These are phyloP conservation scores for Dothideomycetes sp. DNA, from an alignment of 2,329 filamentous ascomycete species.

Conservation along the genomic window DNA sequence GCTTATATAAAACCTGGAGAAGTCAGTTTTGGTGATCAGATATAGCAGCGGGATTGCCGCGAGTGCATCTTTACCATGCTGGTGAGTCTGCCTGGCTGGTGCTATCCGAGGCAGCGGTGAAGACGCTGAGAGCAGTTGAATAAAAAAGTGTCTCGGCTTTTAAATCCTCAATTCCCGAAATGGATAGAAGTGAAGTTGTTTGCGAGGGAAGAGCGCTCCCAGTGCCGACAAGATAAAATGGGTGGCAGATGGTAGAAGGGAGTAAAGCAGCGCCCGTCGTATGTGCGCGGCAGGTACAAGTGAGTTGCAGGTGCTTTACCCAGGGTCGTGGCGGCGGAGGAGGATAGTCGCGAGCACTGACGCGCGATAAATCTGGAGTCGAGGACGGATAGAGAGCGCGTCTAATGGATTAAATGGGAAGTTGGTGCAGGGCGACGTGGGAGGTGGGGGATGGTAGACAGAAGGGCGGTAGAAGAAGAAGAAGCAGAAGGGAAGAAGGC, in stretches of 20 bases:
- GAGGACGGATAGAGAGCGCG: slow-evolving; percentile 13
- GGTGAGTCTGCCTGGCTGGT: not conserved
- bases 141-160: not conserved
- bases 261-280: not conserved
- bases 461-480: slow-evolving; percentile 9
- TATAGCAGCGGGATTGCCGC: no score
- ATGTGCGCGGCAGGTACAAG: not conserved
- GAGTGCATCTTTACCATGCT: no score
- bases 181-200: no score
- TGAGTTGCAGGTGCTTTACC: slow-evolving; percentile 11
- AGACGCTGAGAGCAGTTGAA: not conserved
- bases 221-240: no score
- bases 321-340: slow-evolving; percentile 19
- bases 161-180: not conserved
- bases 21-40: slow-evolving; percentile 1
- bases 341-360: slow-evolving; percentile 13
- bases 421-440: slow-evolving; percentile 19
- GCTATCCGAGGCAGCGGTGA: not conserved
- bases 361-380: slow-evolving; percentile 29
- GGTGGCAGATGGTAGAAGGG: no score
- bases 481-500: slow-evolving; percentile 20
- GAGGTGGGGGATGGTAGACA: slow-evolving; percentile 16
- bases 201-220: no score
- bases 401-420: no score
- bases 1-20: slow-evolving; percentile 79